Evolutionary conservation across 306 rosid genomes (phyloP).

Genomic region (Vigna nakashimae): DNA sequence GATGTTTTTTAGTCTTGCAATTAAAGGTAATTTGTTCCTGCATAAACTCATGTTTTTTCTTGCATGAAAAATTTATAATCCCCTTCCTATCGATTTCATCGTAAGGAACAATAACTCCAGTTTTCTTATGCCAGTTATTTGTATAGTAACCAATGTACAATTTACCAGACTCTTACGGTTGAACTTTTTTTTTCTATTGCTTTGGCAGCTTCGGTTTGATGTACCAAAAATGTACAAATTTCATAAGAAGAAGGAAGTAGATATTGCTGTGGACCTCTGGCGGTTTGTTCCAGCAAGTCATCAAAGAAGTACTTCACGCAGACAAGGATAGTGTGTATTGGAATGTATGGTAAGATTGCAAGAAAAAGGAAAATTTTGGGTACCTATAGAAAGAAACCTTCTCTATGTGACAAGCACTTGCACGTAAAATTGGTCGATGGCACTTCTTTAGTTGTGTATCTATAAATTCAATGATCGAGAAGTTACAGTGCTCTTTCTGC

Average conservation of each 20-base stretch:
- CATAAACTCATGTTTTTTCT: background rate
- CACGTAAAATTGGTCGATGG: conserved; percentile 12
- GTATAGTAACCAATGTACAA: conserved; percentile 6
- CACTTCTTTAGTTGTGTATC: conserved; percentile 6
- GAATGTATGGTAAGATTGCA: conserved; percentile 34
- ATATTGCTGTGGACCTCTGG: conserved; percentile 93
- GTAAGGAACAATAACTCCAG: background rate
- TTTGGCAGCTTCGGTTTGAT: conserved; percentile 77
- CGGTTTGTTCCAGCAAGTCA: conserved; percentile 72
- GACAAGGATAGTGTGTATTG: conserved; percentile 7
- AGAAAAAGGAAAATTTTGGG: background rate
- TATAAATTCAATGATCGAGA: conserved; percentile 28
- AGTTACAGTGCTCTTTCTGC: background rate
- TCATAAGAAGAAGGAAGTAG: conserved; percentile 90
- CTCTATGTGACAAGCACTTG: conserved; percentile 16
- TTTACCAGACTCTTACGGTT: conserved; percentile 3
- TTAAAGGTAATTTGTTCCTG: background rate
- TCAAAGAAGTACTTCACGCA: conserved; percentile 41
- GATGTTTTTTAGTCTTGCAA: background rate
- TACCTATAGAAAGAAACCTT: background rate
- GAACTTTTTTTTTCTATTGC: conserved; percentile 22
- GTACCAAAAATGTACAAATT: conserved; percentile 83
- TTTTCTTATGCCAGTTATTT: conserved; percentile 19
- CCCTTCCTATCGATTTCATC: background rate
- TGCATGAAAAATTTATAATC: background rate